Evolutionary conservation across 2,329 filamentous ascomycete species (phyloP).

Genomic region (Calonectria hongkongensis): DNA sequence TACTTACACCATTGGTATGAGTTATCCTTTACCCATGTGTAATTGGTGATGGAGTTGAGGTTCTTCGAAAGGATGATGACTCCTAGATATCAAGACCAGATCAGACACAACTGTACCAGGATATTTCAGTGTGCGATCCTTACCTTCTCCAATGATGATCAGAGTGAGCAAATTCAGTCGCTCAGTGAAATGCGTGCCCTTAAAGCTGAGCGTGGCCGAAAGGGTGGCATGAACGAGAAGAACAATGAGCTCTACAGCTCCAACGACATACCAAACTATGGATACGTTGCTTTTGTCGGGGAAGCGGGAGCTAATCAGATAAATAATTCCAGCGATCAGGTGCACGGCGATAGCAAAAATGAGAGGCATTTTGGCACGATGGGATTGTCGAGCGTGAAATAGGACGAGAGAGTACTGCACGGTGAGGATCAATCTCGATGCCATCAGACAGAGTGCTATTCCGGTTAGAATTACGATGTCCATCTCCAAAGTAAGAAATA

Average conservation of each 20-base stretch:
- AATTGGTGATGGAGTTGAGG: conserved; percentile 23
- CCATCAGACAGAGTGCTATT: conserved; percentile 21
- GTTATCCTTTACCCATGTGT: conserved; percentile 28
- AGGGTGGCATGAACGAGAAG: conserved; percentile 24
- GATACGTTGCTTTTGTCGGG: neutral
- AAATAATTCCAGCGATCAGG: conserved; percentile 10
- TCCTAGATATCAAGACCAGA: neutral
- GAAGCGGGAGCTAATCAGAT: conserved; percentile 1
- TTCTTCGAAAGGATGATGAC: conserved; percentile 37
- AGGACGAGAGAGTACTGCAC: conserved; percentile 26
- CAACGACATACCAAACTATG: conserved; percentile 24
- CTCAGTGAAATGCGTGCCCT: conserved; percentile 39
- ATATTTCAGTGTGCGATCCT: neutral
- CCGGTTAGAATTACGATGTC: neutral
- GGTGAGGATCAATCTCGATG: conserved; percentile 29
- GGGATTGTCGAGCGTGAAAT: conserved; percentile 20
- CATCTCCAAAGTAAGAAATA: too few relatives aligned
- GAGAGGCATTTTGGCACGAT: conserved; percentile 11
- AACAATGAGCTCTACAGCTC: conserved; percentile 24
- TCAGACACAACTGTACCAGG: neutral
- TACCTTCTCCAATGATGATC: conserved; percentile 39
- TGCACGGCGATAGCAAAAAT: conserved; percentile 17
- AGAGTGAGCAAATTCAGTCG: conserved; percentile 36
- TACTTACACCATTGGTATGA: conserved; percentile 25
- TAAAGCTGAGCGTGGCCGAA: conserved; percentile 29